Percentiles rank a stretch among this genome's conserved stretches.
Conservation (phyloP, 345 rosid species). For the Gossypium stocksii region DNA sequence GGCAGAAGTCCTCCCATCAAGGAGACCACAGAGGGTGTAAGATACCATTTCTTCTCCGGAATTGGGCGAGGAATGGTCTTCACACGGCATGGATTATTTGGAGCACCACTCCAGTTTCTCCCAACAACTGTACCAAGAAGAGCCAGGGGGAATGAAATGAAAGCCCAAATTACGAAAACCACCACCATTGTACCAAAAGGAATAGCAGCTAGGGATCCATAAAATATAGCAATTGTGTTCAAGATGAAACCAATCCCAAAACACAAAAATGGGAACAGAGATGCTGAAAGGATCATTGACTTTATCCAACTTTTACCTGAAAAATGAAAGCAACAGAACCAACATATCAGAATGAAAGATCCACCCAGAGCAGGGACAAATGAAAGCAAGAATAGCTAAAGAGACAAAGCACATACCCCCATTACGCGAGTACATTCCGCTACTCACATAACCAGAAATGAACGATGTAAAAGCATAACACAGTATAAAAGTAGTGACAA, state of each 20-base stretch:
- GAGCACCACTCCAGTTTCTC: slow-evolving; percentile 94
- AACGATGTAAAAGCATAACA: slow-evolving; percentile 97
- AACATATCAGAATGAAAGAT: neutral
- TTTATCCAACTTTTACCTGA: slow-evolving; percentile 93
- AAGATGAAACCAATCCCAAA: slow-evolving; percentile 86
- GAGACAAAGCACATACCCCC: slow-evolving; percentile 58
- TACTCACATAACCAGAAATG: slow-evolving; percentile 93
- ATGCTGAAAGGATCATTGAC: slow-evolving; percentile 90
- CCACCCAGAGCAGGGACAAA: neutral
- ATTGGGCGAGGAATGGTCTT: slow-evolving; percentile 98
- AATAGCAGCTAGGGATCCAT: slow-evolving; percentile 94
- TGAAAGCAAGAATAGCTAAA: slow-evolving; percentile 7
- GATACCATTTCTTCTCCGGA: slow-evolving; percentile 97
- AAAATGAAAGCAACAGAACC: neutral
- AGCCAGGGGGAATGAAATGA: slow-evolving; percentile 93
- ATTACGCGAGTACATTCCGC: slow-evolving; percentile 97
- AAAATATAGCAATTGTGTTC: slow-evolving; percentile 85
- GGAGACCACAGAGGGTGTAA: slow-evolving; percentile 83
- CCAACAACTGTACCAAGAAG: slow-evolving; percentile 96
- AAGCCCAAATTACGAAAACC: slow-evolving; percentile 89
- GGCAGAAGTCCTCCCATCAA: slow-evolving; percentile 94
- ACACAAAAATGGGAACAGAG: slow-evolving; percentile 89
- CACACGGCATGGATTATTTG: slow-evolving; percentile 96
- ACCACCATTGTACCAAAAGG: slow-evolving; percentile 97
- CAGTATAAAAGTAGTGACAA: slow-evolving; percentile 91